A percentile compares a stretch with the other conserved stretches of the same genome.
phyloP scores from a whole-genome alignment of 495 filamentous ascomycete species.

The Paragyromitra xinjiangensis region DNA sequence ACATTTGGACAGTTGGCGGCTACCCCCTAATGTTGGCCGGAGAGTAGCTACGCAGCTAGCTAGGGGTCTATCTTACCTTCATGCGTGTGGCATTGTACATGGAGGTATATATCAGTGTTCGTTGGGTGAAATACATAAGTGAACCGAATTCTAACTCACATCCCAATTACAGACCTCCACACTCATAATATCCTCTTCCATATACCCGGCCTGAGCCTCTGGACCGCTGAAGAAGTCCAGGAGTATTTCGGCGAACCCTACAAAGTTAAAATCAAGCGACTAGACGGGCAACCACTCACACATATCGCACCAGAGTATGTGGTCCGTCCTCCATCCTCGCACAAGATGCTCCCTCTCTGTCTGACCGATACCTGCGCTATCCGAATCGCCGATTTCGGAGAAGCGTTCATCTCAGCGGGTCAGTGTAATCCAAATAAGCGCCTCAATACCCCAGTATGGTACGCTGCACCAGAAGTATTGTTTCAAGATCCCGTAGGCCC shows the following conservation, averaged over 20 bases:
- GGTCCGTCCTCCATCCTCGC: background rate
- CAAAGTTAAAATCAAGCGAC: constrained; percentile 6
- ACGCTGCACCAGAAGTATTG: background rate
- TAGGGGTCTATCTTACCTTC: constrained; percentile 11
- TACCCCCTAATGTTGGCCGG: constrained; percentile 1
- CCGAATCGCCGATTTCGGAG: constrained; percentile 9
- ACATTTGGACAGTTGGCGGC: background rate
- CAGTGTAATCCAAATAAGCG: background rate
- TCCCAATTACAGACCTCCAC: constrained; percentile 9
- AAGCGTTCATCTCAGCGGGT: background rate
- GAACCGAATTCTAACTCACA: background rate
- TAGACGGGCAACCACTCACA: constrained; percentile 3
- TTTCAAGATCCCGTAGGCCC: constrained; percentile 7
- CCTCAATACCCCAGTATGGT: background rate
- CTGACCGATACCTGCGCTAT: background rate
- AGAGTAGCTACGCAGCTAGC: constrained; percentile 25
- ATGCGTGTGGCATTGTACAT: constrained; percentile 6
- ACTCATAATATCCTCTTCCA: background rate
- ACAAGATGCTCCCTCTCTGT: constrained; percentile 4
- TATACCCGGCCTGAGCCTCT: constrained; percentile 22
- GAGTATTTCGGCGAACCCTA: constrained; percentile 10
- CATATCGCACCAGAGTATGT: background rate
- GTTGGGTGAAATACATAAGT: background rate
- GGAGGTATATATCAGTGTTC: background rate
- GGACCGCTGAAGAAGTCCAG: constrained; percentile 12